These are phyloP conservation scores for Paramecium primaurelia DNA, from an alignment of 73 alveolate species.

Conservation along the genomic window DNA sequence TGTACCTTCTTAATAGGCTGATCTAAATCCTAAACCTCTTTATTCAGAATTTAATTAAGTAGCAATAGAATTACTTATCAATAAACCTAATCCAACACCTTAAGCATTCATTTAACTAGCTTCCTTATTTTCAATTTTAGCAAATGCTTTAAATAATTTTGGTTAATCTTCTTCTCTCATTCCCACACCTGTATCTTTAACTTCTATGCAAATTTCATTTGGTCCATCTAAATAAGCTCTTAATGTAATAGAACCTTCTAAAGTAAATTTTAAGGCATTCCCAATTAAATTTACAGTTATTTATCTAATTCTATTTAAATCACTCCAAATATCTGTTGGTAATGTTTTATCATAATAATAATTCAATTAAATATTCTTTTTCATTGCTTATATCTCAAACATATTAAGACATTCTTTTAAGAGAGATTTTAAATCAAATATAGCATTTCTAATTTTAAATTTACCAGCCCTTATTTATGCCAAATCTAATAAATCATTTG, in stretches of 20 bases:
- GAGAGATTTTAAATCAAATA: constrained; percentile 12
- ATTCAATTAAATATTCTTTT: constrained; percentile 25
- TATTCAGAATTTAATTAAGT: not conserved
- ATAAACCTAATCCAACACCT: constrained; percentile 36
- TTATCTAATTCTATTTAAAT: constrained; percentile 53
- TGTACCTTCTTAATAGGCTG: not conserved
- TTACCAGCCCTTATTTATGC: constrained; percentile 45
- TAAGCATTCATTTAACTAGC: constrained; percentile 4
- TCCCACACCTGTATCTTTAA: constrained; percentile 67
- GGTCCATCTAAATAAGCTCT: constrained; percentile 3
- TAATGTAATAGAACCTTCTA: constrained; percentile 51
- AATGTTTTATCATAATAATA: not conserved
- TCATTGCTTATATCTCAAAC: not conserved
- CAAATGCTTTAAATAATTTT: constrained; percentile 59
- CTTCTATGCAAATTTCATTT: constrained; percentile 33
- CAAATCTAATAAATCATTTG: constrained; percentile 60
- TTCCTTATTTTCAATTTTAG: constrained; percentile 49
- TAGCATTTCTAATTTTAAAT: constrained; percentile 1
- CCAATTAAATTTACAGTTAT: constrained; percentile 59
- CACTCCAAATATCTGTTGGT: constrained; percentile 43
- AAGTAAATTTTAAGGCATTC: constrained; percentile 61
- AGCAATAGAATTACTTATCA: constrained; percentile 25
- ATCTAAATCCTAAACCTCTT: constrained; percentile 30
- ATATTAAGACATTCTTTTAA: constrained; percentile 28
- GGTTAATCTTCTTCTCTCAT: constrained; percentile 64